Base-by-base conservation (phyloP, 1,139 yeast species). In the Magnusiomyces tetraspermus region DNA sequence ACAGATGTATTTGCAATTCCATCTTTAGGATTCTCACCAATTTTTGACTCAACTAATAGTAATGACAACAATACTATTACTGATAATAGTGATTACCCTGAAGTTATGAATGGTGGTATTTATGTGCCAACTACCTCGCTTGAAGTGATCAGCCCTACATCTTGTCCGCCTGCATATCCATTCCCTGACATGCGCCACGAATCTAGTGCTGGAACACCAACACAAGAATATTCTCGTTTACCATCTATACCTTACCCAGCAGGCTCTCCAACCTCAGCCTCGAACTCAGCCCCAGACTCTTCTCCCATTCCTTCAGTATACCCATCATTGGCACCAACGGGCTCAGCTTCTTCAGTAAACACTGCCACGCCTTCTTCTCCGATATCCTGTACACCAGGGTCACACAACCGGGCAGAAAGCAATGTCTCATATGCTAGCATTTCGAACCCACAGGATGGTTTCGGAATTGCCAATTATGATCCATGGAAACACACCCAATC, bases 401-500 rank as follows among this genome's bases (percentile, higher is more conserved):
- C 6, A 10, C 22, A 21, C 21, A 17, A 6, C 8, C 8, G 24
- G 8, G 24, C 23, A 6, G 5, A 19, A 5, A 38, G 42, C 42
- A 38, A 19, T 10, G 24, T 19, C 42, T 38, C 42, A 15, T 3
- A 8, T 19, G 17, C 8, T 17, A 21, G 24, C 24, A 6, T 5
- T 19, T 19, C 22, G 3, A 38, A 24, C n/a, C 42, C 42, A 17
- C 24, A 19, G 21, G 42, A 38, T 15, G 42, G 42, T 5, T 38
- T 38, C 6, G 42, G 42, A 19, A 38, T 38, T 38, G 42, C 42
- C 5, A 38, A 38, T 19, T 38, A 38, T 15, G 42, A 38, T 21
- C 42, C 42, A 5, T 38, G 42, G 42, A 17, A 38, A 38, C 42
- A 38, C n/a, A 38, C 42, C 8, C 42, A 38, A 38, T 38, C 42